Evolutionary conservation across 1,284 basidiomycete species (phyloP).

Genomic region (Mycena citricolor): DNA sequence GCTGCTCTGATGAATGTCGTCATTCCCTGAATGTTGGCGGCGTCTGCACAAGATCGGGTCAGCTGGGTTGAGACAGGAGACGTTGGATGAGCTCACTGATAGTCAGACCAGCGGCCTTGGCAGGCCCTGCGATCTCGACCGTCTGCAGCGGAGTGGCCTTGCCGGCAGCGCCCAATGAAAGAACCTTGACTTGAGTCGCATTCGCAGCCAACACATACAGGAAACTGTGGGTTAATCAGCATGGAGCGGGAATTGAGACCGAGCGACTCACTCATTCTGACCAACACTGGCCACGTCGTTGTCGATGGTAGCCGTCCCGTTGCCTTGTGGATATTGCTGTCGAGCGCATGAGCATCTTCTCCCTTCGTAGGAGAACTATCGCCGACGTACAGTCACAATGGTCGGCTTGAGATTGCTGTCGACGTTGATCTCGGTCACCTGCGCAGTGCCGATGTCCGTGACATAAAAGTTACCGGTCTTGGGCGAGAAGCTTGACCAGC

Average conservation of each 20-base stretch:
- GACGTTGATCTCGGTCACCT: conserved; percentile 47
- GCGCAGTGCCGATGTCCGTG: conserved; percentile 42
- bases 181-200: conserved; percentile 40
- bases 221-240: conserved; percentile 34
- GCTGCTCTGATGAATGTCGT: conserved; percentile 1
- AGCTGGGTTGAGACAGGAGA: neutral
- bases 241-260: neutral
- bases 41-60: conserved; percentile 25
- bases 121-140: conserved; percentile 39
- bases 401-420: conserved; percentile 39
- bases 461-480: conserved; percentile 50
- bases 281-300: conserved; percentile 42
- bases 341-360: neutral
- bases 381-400: conserved; percentile 39
- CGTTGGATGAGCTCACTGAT: conserved; percentile 35
- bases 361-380: neutral
- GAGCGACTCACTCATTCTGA: conserved; percentile 42
- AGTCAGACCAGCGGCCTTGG: conserved; percentile 36
- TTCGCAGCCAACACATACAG: conserved; percentile 44
- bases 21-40: conserved; percentile 25
- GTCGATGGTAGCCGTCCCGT: conserved; percentile 43
- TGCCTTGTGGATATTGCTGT: conserved; percentile 41
- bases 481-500: conserved; percentile 47
- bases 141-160: conserved; percentile 37
- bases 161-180: conserved; percentile 41